Base-by-base conservation (phyloP, 208 protist species). In the Blechomonas ayalai region DNA sequence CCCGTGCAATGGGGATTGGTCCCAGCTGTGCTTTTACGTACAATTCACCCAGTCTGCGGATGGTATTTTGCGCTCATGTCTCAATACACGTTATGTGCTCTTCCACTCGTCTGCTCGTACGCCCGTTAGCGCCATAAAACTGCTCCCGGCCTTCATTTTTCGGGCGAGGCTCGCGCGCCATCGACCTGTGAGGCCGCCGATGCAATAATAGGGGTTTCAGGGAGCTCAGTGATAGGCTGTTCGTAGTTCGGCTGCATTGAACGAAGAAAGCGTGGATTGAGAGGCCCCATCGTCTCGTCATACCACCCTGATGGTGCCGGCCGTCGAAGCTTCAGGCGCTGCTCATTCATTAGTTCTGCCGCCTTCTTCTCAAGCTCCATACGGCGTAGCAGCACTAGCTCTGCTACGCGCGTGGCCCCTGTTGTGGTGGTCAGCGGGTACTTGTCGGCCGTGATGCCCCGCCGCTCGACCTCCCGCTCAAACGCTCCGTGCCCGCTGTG, bases 361-460 rank as follows among this genome's bases (percentile, higher is more conserved):
- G 78, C 63, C 37, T 72, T 59, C 43, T 83, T 58, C 46, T 95
- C 87, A 9, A 95, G 52, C 55, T 91, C 62, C 16, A 44, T 33
- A 15, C 87, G 70, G 9, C 87, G 77, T 31, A 95, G 57, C 45
- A 92, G 7, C 26, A 91, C 82, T 64, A 95, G 58, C 48, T 95
- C 82, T 16, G 76, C 75, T n/a, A 89, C 81, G 0, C 87, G 76
- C n/a, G 44, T 46, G 0, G 73, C 67, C 13, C 82, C 87, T 1
- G 82, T 85, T 3, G 87, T 95, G 6, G 73, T 90, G 12, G 87
- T 90, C 12, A 95, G 61, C 25, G 67, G 44, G 37, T 92, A 92
- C 76, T 95, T 95, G 20, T 92, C 76, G 25, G 77, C 67, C 37
- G 63, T 59, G 0, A 92, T 58, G 4, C 74, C 87, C 18, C 70